Evolutionary conservation across 2,329 filamentous ascomycete genomes (phyloP), one percentile per base, ranked within the genome.

Genomic region (Coniosporium tulheliwenetii): DNA sequence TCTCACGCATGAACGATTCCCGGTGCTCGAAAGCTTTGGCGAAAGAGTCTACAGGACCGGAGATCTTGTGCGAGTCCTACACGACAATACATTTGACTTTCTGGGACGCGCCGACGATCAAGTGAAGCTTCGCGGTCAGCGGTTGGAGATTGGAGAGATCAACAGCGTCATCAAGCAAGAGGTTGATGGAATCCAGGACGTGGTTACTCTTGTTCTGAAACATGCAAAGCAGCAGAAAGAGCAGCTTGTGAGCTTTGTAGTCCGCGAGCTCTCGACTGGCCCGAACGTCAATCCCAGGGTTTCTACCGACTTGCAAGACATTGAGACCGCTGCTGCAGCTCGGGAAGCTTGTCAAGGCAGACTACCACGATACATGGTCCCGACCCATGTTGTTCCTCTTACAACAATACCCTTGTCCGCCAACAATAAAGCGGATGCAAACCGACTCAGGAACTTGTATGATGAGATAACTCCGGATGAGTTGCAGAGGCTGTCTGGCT

Each of bases 61-160:
- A 0, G 87, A 96, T 55, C 68, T 95, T 0, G 87, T 94, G 1
- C 72, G 87, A 5, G 69, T 93, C 12, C 62, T 93, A 7, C 70
- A 85, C 40, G 81, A 95, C 55, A 78, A 76, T 1, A 85, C 80
- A 36, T 87, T 94, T 48, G 81, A 89, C 42, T 95, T 95, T 53
- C 67, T 93, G 2, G 87, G 89, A 2, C 75, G 89, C 10, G 81
- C 81, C 5, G 89, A 96, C 53, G 85, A 93, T 41, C 87, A 96
- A 59, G 79, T 94, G 46, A 96, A 96, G 56, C 70, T 95, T 2
- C 77, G 89, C 9, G 87, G 87, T 0, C 87, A 95, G 56, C 71
- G 87, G 10, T 70, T 96, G 1, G 89, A 96, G 52, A 81, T 93
- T 44, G 83, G 81, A 1, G 87, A 96, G 62, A 93, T 95, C 57